Conservation (phyloP, 306 rosid genomes). For the Prunus salicina region DNA sequence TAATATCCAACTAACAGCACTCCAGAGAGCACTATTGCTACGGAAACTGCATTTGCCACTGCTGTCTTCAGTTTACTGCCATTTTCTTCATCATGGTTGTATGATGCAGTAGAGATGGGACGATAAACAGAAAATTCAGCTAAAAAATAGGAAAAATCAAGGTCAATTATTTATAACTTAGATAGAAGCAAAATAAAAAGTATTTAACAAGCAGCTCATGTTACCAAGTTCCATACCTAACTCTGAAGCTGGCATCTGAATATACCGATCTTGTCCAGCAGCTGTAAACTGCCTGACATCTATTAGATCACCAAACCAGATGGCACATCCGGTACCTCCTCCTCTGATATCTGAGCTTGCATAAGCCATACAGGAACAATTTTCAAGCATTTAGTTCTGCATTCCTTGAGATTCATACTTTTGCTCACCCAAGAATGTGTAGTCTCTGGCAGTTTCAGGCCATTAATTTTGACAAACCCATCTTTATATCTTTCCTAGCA, state of each 20-base stretch:
- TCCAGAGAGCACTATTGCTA: constrained; percentile 9
- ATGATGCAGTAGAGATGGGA: not conserved
- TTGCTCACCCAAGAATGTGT: constrained; percentile 28
- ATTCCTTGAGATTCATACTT: constrained; percentile 37
- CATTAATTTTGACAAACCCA: constrained; percentile 25
- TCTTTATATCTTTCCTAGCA: constrained; percentile 24
- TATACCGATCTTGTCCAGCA: constrained; percentile 31
- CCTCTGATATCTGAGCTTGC: constrained; percentile 25
- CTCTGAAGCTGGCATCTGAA: constrained; percentile 31
- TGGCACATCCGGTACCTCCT: constrained; percentile 46
- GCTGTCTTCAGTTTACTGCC: not conserved
- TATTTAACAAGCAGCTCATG: not conserved
- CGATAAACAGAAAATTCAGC: not conserved
- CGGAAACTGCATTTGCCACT: not conserved
- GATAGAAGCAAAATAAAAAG: not conserved
- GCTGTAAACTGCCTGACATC: constrained; percentile 27
- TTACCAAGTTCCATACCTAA: constrained; percentile 10
- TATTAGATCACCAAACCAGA: not conserved
- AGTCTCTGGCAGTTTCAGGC: constrained; percentile 38
- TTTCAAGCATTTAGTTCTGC: constrained; percentile 41
- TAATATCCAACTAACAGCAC: constrained; percentile 8
- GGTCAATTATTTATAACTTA: not conserved
- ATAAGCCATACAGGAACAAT: constrained; percentile 56
- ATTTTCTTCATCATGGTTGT: not conserved
- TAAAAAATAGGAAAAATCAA: not conserved